Conservation (phyloP, 495 filamentous ascomycete species). For the Talaromyces adpressus region DNA sequence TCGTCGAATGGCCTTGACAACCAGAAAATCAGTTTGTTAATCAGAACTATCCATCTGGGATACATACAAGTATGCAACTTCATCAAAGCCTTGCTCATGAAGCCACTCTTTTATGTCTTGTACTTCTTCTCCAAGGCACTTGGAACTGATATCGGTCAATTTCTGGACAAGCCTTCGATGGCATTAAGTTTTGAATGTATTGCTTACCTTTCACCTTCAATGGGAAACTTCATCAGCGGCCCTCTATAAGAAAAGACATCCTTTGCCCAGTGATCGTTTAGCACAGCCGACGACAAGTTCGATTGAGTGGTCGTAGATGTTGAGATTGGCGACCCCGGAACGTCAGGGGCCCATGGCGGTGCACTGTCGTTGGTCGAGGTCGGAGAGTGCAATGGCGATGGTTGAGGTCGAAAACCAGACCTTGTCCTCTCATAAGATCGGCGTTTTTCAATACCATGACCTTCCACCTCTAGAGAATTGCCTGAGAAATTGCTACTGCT, state of each 20-base stretch:
- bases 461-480: constrained; percentile 19
- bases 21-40: too few relatives aligned
- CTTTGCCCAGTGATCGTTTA: constrained; percentile 45
- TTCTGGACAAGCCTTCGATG: background rate
- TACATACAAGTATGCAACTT: constrained; percentile 40
- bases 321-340: constrained; percentile 34
- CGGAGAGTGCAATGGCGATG: constrained; percentile 22
- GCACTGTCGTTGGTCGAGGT: constrained; percentile 23
- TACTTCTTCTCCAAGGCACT: constrained; percentile 39
- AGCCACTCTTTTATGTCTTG: constrained; percentile 31
- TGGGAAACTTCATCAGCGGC: constrained; percentile 31
- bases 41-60: too few relatives aligned
- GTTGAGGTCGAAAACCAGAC: constrained; percentile 25
- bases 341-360: constrained; percentile 30
- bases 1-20: constrained; percentile 26
- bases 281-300: constrained; percentile 15
- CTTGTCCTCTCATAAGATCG: constrained; percentile 35
- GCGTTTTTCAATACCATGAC: constrained; percentile 23
- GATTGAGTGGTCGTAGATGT: constrained; percentile 33
- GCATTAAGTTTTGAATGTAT: background rate
- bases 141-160: constrained; percentile 34
- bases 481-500: constrained; percentile 23
- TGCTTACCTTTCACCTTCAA: constrained; percentile 35
- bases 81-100: constrained; percentile 26
- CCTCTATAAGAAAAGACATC: constrained; percentile 37